Base-by-base conservation (phyloP, 2,329 filamentous ascomycete species). In the Microsporum ferrugineum region DNA sequence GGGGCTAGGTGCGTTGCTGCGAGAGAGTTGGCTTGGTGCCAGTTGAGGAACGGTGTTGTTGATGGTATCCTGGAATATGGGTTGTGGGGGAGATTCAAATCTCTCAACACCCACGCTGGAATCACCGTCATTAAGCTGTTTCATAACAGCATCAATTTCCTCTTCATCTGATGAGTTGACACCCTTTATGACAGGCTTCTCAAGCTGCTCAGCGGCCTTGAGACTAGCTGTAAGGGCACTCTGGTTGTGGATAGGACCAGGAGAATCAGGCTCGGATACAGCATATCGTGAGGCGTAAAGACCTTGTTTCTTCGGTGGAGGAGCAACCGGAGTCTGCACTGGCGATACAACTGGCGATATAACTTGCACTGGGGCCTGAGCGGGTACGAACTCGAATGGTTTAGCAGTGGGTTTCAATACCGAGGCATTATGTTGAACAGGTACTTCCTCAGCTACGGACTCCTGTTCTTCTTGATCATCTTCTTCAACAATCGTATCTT, bases 141-240 rank as follows among this genome's bases (percentile, higher is more conserved):
- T 84, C 90, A 97, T 96, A 59, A 96, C 85, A 51, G 88, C 89
- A 76, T 96, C 91, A 68, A 96, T 91, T 70, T 96, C 91, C 66
- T 92, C 69, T 39, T 73, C 72, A 60, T 76, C 67, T n/a, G 67
- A 68, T 0, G 74, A 75, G 27, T 74, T 73, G 49, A n/a, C 8
- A n/a, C 27, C 27, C 27, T 53, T 3, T 5, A 5, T 5, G 14
- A 12, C 4, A n/a, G 29, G 49, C 3, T 68, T 63, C 2, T 64
- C 69, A 4, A 68, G 1, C 29, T 61, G 49, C 10, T n/a, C 43
- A n/a, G 31, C 49, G n/a, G 17, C 36, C 39, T 53, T 29, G 17
- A 59, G 51, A 33, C 31, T 29, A 53, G 29, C 29, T n/a, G 31
- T 53, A n/a, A 34, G 49, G 12, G 49, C 14, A n/a, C 61, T 53